Evolutionary conservation across 2,329 filamentous ascomycete genomes (phyloP).

Genomic region (Scytalidium sp.): DNA sequence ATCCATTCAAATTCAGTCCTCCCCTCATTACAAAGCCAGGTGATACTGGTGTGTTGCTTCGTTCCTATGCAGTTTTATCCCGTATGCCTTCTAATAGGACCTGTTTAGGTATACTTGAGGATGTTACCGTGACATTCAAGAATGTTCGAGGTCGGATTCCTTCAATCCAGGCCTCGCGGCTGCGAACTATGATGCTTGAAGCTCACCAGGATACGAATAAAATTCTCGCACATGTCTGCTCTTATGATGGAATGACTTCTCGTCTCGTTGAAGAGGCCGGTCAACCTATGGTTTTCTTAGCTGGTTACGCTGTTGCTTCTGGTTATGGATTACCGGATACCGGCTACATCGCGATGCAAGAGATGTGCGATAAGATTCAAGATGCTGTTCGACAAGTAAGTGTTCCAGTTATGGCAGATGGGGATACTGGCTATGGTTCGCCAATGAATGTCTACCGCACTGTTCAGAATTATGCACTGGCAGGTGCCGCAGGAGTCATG

Average conservation of each 20-base stretch:
- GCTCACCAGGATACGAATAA: conserved; percentile 37
- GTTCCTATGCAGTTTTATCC: neutral
- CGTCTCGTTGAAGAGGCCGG: conserved; percentile 42
- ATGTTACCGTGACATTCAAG: conserved; percentile 12
- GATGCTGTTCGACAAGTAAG: conserved; percentile 34
- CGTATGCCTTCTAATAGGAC: neutral
- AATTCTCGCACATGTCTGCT: conserved; percentile 40
- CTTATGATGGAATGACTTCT: conserved; percentile 41
- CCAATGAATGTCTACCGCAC: conserved; percentile 45
- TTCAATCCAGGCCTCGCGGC: conserved; percentile 34
- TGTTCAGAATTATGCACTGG: conserved; percentile 36
- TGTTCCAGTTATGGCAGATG: conserved; percentile 42
- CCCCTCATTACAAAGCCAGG: conserved; percentile 7
- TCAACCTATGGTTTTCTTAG: conserved; percentile 42
- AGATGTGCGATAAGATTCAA: conserved; percentile 43
- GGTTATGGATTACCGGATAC: conserved; percentile 42
- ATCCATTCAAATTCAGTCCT: conserved; percentile 29
- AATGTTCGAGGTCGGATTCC: conserved; percentile 36
- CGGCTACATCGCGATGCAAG: conserved; percentile 45
- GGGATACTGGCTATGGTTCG: conserved; percentile 45
- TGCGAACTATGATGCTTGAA: conserved; percentile 37
- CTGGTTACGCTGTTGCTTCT: conserved; percentile 38
- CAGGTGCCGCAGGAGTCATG: conserved; percentile 33
- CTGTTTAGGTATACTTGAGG: conserved; percentile 4
- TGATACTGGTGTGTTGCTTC: conserved; percentile 3